Conservation (phyloP, 116 monocot genomes). For the Iris pallida region DNA sequence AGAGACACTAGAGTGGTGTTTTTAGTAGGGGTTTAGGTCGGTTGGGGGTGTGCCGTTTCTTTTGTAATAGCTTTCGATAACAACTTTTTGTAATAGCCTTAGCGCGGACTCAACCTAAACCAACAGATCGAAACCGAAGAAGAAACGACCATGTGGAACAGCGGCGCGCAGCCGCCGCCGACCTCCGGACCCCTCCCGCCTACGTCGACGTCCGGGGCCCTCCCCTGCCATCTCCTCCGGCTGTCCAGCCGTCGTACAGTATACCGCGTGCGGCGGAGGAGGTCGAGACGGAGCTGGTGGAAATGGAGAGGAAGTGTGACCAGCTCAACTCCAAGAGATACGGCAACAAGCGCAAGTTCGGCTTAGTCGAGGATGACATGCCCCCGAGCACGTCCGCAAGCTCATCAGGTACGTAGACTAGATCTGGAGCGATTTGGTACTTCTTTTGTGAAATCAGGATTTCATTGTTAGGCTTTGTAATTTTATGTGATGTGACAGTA, state of each 20-base stretch:
- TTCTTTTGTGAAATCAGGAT: not conserved
- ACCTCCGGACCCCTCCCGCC: conserved; percentile 24
- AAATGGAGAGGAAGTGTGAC: conserved; percentile 97
- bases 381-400: conserved; percentile 95
- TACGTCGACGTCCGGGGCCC: conserved; percentile 26
- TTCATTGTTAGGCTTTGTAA: too few relatives aligned
- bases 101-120: too few relatives aligned
- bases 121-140: too few relatives aligned
- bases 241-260: conserved; percentile 63
- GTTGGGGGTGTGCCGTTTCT: too few relatives aligned
- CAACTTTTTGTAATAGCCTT: too few relatives aligned
- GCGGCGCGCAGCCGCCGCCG: conserved; percentile 15
- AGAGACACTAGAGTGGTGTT: too few relatives aligned
- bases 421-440: not conserved
- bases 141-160: conserved; percentile 34
- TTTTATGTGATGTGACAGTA: not conserved
- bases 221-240: conserved; percentile 48
- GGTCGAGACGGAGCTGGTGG: conserved; percentile 74
- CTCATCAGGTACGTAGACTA: conserved; percentile 67
- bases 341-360: conserved; percentile 87
- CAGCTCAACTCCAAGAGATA: conserved; percentile 96
- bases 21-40: too few relatives aligned
- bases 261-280: conserved; percentile 75
- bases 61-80: too few relatives aligned
- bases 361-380: conserved; percentile 98